These are phyloP conservation scores for Dothiorella sarmentorum DNA, from an alignment of 2,329 filamentous ascomycete species.

Conservation along the genomic window DNA sequence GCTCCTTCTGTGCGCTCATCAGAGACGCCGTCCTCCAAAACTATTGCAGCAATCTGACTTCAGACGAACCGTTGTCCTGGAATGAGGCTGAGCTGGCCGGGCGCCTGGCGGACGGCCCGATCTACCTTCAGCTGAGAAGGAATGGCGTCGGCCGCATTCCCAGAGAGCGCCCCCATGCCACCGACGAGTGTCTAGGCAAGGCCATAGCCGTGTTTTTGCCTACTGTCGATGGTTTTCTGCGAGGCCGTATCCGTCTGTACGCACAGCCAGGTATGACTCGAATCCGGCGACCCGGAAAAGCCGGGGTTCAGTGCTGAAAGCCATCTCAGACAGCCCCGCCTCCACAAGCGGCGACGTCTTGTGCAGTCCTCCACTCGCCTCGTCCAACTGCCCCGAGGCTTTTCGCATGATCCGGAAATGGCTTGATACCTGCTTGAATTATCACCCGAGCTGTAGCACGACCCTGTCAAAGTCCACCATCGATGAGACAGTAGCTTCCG, in stretches of 20 bases:
- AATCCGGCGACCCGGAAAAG: neutral
- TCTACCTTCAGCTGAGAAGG: slow-evolving; percentile 24
- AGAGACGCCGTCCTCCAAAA: slow-evolving; percentile 22
- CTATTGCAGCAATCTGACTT: slow-evolving; percentile 13
- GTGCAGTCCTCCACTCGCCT: slow-evolving; percentile 21
- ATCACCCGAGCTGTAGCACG: slow-evolving; percentile 22
- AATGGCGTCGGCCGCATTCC: slow-evolving; percentile 23
- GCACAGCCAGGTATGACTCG: slow-evolving; percentile 22
- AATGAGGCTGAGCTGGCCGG: slow-evolving; percentile 18
- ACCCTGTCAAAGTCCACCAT: slow-evolving; percentile 23
- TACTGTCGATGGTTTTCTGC: slow-evolving; percentile 23
- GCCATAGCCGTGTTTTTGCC: slow-evolving; percentile 24
- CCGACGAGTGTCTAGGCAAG: slow-evolving; percentile 19
- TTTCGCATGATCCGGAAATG: slow-evolving; percentile 24
- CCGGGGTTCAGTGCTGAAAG: slow-evolving; percentile 19
- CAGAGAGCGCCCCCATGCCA: neutral
- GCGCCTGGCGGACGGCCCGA: slow-evolving; percentile 21
- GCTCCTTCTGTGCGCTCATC: slow-evolving; percentile 24
- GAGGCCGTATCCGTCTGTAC: slow-evolving; percentile 23
- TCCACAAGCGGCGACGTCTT: slow-evolving; percentile 24
- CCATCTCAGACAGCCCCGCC: slow-evolving; percentile 22
- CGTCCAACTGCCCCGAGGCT: slow-evolving; percentile 27
- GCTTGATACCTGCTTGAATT: slow-evolving; percentile 23
- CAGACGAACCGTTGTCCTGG: slow-evolving; percentile 16
- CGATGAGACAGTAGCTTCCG: slow-evolving; percentile 15